Evolutionary conservation across 73 alveolate genomes (phyloP).

Genomic region (Uronychia binucleata): DNA sequence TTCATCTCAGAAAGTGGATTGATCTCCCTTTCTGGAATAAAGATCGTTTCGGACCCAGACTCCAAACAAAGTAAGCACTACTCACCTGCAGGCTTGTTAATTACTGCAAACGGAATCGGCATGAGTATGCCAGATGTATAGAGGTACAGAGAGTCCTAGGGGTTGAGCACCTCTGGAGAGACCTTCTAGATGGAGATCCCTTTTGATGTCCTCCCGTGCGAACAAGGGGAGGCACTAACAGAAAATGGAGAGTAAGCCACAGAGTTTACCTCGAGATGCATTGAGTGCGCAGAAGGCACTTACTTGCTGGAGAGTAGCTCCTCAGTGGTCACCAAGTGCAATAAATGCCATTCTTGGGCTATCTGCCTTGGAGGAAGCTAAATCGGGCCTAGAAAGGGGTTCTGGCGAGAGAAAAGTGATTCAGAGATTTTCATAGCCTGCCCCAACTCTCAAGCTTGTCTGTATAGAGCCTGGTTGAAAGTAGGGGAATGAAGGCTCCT

Average conservation of each 20-base stretch:
- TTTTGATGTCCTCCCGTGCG: neutral
- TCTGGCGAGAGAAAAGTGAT: neutral
- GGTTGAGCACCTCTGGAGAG: neutral
- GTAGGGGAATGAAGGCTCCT: neutral
- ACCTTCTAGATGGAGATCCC: neutral
- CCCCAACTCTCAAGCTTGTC: neutral
- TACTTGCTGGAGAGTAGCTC: neutral
- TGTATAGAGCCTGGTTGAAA: neutral
- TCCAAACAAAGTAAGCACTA: neutral
- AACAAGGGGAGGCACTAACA: neutral
- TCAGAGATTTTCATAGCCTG: neutral
- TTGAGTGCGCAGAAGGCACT: neutral
- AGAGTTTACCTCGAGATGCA: neutral
- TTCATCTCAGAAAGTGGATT: neutral
- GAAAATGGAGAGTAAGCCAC: neutral
- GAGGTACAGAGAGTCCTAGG: neutral
- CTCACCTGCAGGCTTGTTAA: neutral
- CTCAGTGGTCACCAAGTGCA: neutral
- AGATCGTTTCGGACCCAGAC: neutral
- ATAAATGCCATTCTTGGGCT: neutral
- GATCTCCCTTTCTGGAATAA: neutral
- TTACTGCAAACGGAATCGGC: neutral
- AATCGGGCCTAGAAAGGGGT: constrained; percentile 3
- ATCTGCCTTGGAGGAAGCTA: neutral
- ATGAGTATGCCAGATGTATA: neutral